Base-by-base conservation (phyloP, 73 alveolate genomes). In the Paramecium primaurelia region DNA sequence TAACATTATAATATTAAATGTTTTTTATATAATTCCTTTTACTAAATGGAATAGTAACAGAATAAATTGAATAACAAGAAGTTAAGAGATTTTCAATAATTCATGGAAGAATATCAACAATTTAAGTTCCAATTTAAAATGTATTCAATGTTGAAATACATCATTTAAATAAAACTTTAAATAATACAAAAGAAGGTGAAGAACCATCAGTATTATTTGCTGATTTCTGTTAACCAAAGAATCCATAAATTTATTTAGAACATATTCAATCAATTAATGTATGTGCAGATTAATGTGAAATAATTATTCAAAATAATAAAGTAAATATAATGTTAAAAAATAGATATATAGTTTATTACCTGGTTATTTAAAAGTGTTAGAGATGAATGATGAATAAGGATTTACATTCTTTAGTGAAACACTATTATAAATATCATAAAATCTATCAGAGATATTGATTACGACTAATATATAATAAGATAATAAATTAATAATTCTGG, bases 171-270 rank as follows among this genome's bases (percentile, higher is more conserved):
- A 64, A 64, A 64, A 64, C 84, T 25, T 32, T 64, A 34, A 64
- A 64, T 32, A 26, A 64, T 8, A 64, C 84, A 4, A 64, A 64
- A 28, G 84, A 64, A 34, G 84, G 84, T 9, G 51, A 20, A n/a
- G 42, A 64, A 25, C 84, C 84, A 64, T 10, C 84, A 3, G 22
- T 64, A 14, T 11, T 64, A 14, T 75, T 75, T 75, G 88, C 88
- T 75, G 60, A 75, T 75, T 75, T 75, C 26, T 75, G 88, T 38
- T 38, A 75, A 75, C 22, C 88, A n/a, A 36, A 75, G 26, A 42
- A 75, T 75, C 88, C 88, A 36, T 38, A 11, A 10, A 38, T 75
- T 12, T 38, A 42, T 12, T 25, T 75, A 25, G 47, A 75, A 28
- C 22, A 75, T 14, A 22, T 36, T 26, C 47, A 36, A 75, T 75